Base-by-base conservation (phyloP, 768 basidiomycete species). In the Paxillus involutus region DNA sequence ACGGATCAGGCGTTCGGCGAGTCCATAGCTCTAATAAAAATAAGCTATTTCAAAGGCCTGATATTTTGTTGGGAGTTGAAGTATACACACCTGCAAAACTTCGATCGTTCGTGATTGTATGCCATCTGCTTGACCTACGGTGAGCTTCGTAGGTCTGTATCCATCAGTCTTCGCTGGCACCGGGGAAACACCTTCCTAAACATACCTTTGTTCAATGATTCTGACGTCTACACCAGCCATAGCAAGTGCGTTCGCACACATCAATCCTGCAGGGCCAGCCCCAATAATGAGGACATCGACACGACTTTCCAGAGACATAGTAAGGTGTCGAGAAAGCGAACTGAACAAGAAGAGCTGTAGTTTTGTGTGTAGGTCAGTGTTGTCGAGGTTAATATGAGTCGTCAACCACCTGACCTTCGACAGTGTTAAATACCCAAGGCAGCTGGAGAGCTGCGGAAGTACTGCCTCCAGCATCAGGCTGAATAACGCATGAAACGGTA, bases 1-100 rank as follows among this genome's bases (percentile, higher is more conserved):
- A 40, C 68, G 74, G 30, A 88, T 51, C 6, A 89, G 60, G 2
- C 78, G 74, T 14, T 86, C 82, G 1, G 78, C 83, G 6, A 89
- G 74, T 6, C 86, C 88, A 67, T 89, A 88, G 58, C 86, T 89
- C 86, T 89, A 52, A 10, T 19, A 39, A 14, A 8, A 24, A 9
- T 17, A 6, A 7, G 10, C 40, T 47, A n/a, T 10, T 26, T 10
- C 9, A 14, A 16, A 16, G 30, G 33, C 7, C 16, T 3, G 3
- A 24, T 42, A 19, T 17, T 21, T 4, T 11, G 24, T n/a, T n/a
- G 12, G 21, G 13, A 26, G 26, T 26, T 6, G 13, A 11, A 26
- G 37, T 64, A 32, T 39, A 70, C 76, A 32, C 32, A 32, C 32
- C 70, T 80, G 77, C 24, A 80, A 57, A 7, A 80, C 74, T 60